phyloP scores from a whole-genome alignment of 1,284 basidiomycete genomes.

The Malassezia arunalokei region DNA sequence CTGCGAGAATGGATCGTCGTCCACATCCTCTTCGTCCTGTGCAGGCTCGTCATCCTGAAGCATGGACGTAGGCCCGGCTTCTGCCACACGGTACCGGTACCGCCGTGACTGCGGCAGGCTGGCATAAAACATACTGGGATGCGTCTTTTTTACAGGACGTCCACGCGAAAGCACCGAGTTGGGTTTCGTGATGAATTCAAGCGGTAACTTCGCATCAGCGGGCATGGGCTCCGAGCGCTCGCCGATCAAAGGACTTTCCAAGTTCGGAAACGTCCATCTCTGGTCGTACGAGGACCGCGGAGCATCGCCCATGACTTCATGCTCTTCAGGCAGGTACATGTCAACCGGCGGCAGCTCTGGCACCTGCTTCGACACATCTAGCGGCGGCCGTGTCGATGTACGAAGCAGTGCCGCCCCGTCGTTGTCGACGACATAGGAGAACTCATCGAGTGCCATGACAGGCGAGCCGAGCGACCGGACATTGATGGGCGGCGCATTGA shows the following conservation, averaged over 20 bases:
- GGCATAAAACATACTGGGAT: slow-evolving; percentile 10
- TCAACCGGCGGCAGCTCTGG: slow-evolving; percentile 12
- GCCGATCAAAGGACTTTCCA: background rate
- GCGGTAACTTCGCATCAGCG: slow-evolving; percentile 3
- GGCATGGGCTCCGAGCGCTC: background rate
- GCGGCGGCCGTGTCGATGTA: background rate
- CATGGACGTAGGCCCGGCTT: background rate
- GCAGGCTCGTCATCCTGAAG: background rate
- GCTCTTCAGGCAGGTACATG: slow-evolving; percentile 11
- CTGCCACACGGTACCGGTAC: background rate
- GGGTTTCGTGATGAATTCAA: slow-evolving; percentile 11
- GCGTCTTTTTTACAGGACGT: slow-evolving; percentile 13
- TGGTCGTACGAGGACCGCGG: background rate
- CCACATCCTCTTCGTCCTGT: slow-evolving; percentile 14
- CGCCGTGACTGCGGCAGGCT: slow-evolving; percentile 1
- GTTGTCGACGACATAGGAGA: slow-evolving; percentile 12
- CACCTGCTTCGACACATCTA: background rate
- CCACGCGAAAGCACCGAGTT: slow-evolving; percentile 14
- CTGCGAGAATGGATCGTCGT: background rate
- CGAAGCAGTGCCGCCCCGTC: background rate
- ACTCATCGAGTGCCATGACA: slow-evolving; percentile 8
- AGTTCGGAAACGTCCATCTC: background rate
- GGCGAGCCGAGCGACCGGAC: slow-evolving; percentile 2
- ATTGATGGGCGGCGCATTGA: background rate
- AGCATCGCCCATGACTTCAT: slow-evolving; percentile 9